Conservation (phyloP, 352 stramenopile species). For the Plasmopara muralis region DNA sequence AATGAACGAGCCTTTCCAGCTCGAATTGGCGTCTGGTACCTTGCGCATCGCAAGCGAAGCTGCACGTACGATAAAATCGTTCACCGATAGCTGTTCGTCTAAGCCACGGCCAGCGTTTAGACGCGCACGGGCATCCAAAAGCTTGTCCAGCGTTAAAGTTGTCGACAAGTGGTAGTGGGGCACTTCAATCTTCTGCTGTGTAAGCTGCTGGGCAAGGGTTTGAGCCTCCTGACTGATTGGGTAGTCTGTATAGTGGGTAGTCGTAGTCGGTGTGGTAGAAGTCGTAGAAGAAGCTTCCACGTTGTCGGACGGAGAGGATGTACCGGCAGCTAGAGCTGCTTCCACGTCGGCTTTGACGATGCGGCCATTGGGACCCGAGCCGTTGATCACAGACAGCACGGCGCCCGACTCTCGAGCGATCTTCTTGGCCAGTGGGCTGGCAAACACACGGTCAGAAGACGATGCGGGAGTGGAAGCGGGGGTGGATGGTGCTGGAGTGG, state of each 20-base stretch:
- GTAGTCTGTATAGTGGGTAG: slow-evolving; percentile 90
- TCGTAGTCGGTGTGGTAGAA: slow-evolving; percentile 30
- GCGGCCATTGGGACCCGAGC: slow-evolving; percentile 82
- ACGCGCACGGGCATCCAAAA: slow-evolving; percentile 86
- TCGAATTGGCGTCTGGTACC: slow-evolving; percentile 90
- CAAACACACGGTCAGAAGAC: slow-evolving; percentile 81
- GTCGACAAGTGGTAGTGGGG: slow-evolving; percentile 98
- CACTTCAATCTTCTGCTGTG: slow-evolving; percentile 91
- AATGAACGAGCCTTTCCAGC: slow-evolving; percentile 88
- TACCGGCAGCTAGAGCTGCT: slow-evolving; percentile 74
- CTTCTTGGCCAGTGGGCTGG: slow-evolving; percentile 93
- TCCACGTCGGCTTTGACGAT: slow-evolving; percentile 94
- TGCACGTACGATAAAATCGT: slow-evolving; percentile 97
- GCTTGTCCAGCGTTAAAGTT: slow-evolving; percentile 89
- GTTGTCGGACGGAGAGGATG: slow-evolving; percentile 18
- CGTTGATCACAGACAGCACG: slow-evolving; percentile 59
- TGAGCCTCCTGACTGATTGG: slow-evolving; percentile 77
- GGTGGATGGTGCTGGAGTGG: slow-evolving; percentile 15
- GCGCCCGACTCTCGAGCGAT: slow-evolving; percentile 75
- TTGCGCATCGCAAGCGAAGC: slow-evolving; percentile 94
- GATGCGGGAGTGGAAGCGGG: slow-evolving; percentile 14
- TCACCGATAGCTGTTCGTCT: slow-evolving; percentile 93
- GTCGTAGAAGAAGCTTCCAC: slow-evolving; percentile 21
- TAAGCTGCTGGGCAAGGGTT: slow-evolving; percentile 80
- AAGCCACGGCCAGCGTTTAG: slow-evolving; percentile 90